Percentiles rank a stretch among this genome's conserved stretches.
These are phyloP conservation scores for Posidonia oceanica DNA, from an alignment of 116 monocot species.

Conservation along the genomic window DNA sequence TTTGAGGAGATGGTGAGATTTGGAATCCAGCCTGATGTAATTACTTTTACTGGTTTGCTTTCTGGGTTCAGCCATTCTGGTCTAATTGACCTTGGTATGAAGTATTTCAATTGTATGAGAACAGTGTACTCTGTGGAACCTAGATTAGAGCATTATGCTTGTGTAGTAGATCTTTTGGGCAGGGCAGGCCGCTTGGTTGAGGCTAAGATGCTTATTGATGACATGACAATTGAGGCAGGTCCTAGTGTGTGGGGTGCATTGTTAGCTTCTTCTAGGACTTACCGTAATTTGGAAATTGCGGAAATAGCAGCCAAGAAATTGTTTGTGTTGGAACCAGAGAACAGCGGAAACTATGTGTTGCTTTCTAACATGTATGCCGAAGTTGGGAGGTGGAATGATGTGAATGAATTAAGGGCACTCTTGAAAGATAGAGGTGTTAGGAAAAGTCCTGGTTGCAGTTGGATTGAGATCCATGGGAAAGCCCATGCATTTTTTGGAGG, in stretches of 20 bases:
- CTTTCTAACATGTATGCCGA: slow-evolving; percentile 58
- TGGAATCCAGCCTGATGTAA: slow-evolving; percentile 24
- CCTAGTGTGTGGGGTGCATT: slow-evolving; percentile 55
- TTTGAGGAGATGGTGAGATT: slow-evolving; percentile 40
- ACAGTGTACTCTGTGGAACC: slow-evolving; percentile 24
- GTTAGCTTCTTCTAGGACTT: slow-evolving; percentile 22
- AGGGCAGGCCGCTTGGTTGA: slow-evolving; percentile 39
- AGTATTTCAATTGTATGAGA: slow-evolving; percentile 37
- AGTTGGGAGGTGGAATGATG: slow-evolving; percentile 34
- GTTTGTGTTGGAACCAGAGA: slow-evolving; percentile 39
- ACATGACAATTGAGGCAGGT: slow-evolving; percentile 26
- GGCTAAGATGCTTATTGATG: slow-evolving; percentile 26
- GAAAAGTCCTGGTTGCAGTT: slow-evolving; percentile 55
- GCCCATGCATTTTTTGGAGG: slow-evolving; percentile 32
- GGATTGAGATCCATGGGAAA: slow-evolving; percentile 36
- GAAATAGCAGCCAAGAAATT: slow-evolving; percentile 35
- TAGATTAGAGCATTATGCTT: slow-evolving; percentile 41
- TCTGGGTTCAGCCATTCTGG: slow-evolving; percentile 38
- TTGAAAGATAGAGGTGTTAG: slow-evolving; percentile 21
- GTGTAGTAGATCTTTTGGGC: slow-evolving; percentile 49
- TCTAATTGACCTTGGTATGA: slow-evolving; percentile 37
- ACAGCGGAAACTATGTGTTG: slow-evolving; percentile 36
- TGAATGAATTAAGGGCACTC: slow-evolving; percentile 20
- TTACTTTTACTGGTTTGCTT: slow-evolving; percentile 47
- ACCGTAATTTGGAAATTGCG: slow-evolving; percentile 42